Percentiles rank a stretch among this genome's conserved stretches.
Conservation (phyloP, 805 yeast genomes). For the Ascoidea asiatica region DNA sequence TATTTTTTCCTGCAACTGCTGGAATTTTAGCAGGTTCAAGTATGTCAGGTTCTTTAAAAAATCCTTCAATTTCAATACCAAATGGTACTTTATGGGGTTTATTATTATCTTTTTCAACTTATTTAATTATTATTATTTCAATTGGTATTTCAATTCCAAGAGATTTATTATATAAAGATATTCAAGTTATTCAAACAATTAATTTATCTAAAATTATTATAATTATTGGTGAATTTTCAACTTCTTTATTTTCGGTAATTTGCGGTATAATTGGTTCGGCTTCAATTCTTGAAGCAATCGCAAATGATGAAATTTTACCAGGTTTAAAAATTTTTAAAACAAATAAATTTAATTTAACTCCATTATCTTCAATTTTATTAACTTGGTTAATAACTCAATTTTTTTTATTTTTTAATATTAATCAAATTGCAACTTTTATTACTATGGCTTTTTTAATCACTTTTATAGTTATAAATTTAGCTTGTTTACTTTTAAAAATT, state of each 20-base stretch:
- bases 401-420: conserved; percentile 80
- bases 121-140: conserved; percentile 67
- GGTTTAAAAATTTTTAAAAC: conserved; percentile 44
- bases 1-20: conserved; percentile 96
- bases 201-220: conserved; percentile 56
- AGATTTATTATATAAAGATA: conserved; percentile 58
- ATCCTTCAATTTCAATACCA: conserved; percentile 85
- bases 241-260: conserved; percentile 82
- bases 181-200: conserved; percentile 75
- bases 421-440: conserved; percentile 86
- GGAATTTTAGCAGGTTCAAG: conserved; percentile 98
- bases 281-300: conserved; percentile 77
- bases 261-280: conserved; percentile 97
- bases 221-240: conserved; percentile 80
- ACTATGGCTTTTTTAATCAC: conserved; percentile 98
- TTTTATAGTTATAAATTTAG: conserved; percentile 83
- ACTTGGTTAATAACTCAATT: conserved; percentile 79
- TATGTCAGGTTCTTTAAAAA: conserved; percentile 87
- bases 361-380: conserved; percentile 49
- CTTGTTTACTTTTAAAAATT: conserved; percentile 76
- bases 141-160: conserved; percentile 77
- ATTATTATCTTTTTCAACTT: conserved; percentile 60
- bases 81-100: conserved; percentile 87
- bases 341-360: conserved; percentile 33
- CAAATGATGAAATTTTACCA: conserved; percentile 81